Evolutionary conservation across 495 filamentous ascomycete genomes (phyloP), one percentile per base, ranked within the genome.

Genomic region (Penicillium manginii): DNA sequence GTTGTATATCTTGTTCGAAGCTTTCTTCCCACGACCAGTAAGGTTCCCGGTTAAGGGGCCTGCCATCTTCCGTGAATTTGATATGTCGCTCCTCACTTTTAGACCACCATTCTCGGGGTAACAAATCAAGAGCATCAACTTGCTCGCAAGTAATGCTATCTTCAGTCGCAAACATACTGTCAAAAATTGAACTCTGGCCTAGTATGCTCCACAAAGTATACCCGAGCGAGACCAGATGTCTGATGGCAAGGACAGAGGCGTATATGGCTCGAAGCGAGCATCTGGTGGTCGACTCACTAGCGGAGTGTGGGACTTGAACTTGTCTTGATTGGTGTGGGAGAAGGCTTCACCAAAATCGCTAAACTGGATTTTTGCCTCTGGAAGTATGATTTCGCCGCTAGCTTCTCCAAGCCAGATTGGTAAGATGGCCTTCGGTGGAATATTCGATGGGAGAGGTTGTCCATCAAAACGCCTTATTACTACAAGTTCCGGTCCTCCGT

Each of bases 331-430:
- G 63, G 51, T 66, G 33, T 43, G 63, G 39, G 7, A 59, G 61
- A 19, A 60, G 76, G 75, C 65, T 78, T 71, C 64, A 12, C 76
- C 75, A 57, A 78, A 74, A 47, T 78, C 77, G 33, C 60, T 37
- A 51, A 80, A 69, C 11, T 78, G 7, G 46, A 78, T 70, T 21
- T 57, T 68, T 39, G 66, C 55, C 55, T 67, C 67, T 58, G 64
- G 0, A 42, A 65, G 63, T 42, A 42, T 57, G 7, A 74, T 40
- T 12, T 64, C 22, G 17, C 72, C 67, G 51, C 68, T 67, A 50
- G 61, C 55, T 62, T 65, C 40, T 10, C 69, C 72, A 1, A 74
- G 50, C 72, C 67, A 73, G 37, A 73, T 58, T 1, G 72, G 61
- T 23, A 49, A 11, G 55, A 71, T 57, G 17, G 39, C 61, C 21